Percentiles rank a stretch among this genome's conserved stretches.
phyloP scores from a whole-genome alignment of 1,139 yeast species.

The Diutina rugosa region DNA sequence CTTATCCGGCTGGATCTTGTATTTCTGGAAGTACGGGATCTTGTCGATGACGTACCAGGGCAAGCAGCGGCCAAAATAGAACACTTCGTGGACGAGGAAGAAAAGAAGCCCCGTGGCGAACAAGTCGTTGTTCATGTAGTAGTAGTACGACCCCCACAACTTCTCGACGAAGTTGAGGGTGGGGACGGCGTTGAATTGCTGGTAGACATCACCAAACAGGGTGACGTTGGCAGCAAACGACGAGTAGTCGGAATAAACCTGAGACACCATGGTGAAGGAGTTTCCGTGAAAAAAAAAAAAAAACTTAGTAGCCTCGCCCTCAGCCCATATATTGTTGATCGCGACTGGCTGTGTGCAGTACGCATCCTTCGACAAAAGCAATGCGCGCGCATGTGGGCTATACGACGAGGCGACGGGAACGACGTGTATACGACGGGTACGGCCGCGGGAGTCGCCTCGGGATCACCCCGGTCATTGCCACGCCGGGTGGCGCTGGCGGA shows the following conservation, averaged over 20 bases:
- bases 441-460: not conserved
- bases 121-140: constrained; percentile 27
- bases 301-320: not conserved
- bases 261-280: not conserved
- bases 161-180: constrained; percentile 19
- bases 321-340: not conserved
- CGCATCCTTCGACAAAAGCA: not conserved
- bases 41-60: constrained; percentile 35
- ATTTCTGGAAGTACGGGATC: constrained; percentile 27
- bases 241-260: constrained; percentile 28
- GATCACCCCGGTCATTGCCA: not conserved
- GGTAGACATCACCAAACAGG: constrained; percentile 21
- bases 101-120: constrained; percentile 34
- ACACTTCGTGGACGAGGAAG: constrained; percentile 27
- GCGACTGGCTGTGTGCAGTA: not conserved
- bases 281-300: not conserved
- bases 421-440: not conserved
- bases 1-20: constrained; percentile 31
- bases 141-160: constrained; percentile 31
- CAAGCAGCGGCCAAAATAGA: constrained; percentile 32
- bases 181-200: constrained; percentile 18
- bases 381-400: not conserved
- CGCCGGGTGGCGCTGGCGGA: not conserved
- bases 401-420: not conserved
- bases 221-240: constrained; percentile 24